A percentile compares a stretch with the other conserved stretches of the same genome.
These are phyloP conservation scores for Blastomyces silverae DNA, from an alignment of 2,329 filamentous ascomycete genomes.

Conservation along the genomic window DNA sequence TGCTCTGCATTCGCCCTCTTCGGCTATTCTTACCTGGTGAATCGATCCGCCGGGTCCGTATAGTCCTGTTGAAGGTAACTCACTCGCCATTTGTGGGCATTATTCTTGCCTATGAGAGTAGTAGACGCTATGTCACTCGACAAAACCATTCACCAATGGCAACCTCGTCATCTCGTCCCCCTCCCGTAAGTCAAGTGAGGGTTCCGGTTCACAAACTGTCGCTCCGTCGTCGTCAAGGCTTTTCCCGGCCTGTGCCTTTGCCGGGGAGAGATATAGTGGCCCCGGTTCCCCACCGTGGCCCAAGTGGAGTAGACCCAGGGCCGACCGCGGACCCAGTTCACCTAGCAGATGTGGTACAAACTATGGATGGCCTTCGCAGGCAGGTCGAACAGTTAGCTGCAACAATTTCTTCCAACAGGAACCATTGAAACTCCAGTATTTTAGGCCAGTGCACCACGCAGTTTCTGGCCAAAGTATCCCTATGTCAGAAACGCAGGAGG, in stretches of 20 bases:
- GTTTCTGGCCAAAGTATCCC: neutral
- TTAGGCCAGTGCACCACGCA: neutral
- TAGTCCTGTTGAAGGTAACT: constrained; percentile 53
- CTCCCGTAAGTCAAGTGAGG: constrained; percentile 24
- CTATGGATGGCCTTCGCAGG: constrained; percentile 31
- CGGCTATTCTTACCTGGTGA: constrained; percentile 52
- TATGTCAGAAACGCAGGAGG: neutral
- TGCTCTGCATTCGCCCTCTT: constrained; percentile 51
- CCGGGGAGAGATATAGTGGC: constrained; percentile 3
- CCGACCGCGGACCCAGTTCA: constrained; percentile 25
- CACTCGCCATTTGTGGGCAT: constrained; percentile 53
- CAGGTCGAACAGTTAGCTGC: constrained; percentile 33
- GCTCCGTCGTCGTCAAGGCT: constrained; percentile 18
- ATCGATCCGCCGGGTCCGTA: constrained; percentile 49
- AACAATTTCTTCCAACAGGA: constrained; percentile 22
- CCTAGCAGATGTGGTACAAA: constrained; percentile 31
- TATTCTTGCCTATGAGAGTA: constrained; percentile 51
- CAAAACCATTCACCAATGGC: constrained; percentile 24
- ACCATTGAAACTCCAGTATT: constrained; percentile 4
- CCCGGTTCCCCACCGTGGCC: neutral
- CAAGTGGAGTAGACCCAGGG: constrained; percentile 13
- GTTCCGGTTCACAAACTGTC: constrained; percentile 25
- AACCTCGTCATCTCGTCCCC: constrained; percentile 22
- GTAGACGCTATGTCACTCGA: constrained; percentile 28
- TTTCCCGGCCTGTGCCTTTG: constrained; percentile 20